phyloP scores from a whole-genome alignment of 2,329 filamentous ascomycete species.

The Aureobasidium sp. region DNA sequence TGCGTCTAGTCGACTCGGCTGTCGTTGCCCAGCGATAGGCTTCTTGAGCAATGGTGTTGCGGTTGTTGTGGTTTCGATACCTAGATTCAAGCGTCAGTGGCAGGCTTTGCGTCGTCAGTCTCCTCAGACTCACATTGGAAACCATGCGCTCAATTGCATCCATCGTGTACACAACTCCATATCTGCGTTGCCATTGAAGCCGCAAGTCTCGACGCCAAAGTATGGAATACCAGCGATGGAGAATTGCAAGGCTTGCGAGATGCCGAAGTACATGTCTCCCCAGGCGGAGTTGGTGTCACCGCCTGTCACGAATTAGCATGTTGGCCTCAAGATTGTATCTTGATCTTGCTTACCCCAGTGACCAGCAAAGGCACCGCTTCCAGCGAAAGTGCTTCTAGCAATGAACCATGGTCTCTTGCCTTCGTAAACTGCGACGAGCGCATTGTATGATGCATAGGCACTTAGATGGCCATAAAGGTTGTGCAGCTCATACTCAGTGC shows the following conservation, averaged over 20 bases:
- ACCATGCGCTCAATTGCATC: conserved; percentile 21
- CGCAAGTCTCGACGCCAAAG: conserved; percentile 20
- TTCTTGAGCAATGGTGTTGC: conserved; percentile 22
- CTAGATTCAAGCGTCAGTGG: background rate
- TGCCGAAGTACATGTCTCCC: conserved; percentile 20
- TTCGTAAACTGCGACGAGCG: conserved; percentile 10
- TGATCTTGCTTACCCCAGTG: conserved; percentile 10
- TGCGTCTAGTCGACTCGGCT: conserved; percentile 19
- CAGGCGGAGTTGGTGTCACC: conserved; percentile 14
- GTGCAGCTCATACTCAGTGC: conserved; percentile 20
- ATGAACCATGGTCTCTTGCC: conserved; percentile 14
- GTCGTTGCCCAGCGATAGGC: conserved; percentile 21
- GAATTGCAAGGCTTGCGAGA: conserved; percentile 18
- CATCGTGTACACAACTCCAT: conserved; percentile 18
- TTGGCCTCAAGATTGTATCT: background rate
- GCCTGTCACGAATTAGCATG: background rate
- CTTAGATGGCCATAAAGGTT: conserved; percentile 19
- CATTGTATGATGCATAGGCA: conserved; percentile 17
- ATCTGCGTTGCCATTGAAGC: conserved; percentile 19
- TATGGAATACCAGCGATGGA: conserved; percentile 19
- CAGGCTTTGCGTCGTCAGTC: no score
- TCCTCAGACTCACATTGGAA: conserved; percentile 14
- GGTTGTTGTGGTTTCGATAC: conserved; percentile 22
- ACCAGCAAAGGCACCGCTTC: conserved; percentile 13
- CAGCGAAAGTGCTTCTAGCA: conserved; percentile 15